Conservation (phyloP, 106 monocot genomes). For the Iris macrosiphon region DNA sequence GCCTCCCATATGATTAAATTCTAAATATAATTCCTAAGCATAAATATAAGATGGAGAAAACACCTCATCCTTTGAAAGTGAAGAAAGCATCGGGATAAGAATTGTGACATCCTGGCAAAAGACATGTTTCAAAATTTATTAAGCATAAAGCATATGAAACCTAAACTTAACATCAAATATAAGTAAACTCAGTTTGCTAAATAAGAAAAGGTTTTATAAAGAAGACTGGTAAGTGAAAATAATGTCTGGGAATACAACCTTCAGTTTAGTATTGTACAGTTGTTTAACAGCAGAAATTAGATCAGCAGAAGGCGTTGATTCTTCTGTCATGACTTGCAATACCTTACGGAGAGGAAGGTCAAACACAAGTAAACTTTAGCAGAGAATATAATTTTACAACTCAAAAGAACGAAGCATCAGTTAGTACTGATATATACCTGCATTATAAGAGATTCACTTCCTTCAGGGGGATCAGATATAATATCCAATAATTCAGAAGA, state of each 20-base stretch:
- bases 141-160: background rate
- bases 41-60: slow-evolving; percentile 7
- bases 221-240: background rate
- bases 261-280: slow-evolving; percentile 79
- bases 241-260: slow-evolving; percentile 69
- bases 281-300: slow-evolving; percentile 80
- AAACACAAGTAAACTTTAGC: slow-evolving; percentile 1
- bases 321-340: slow-evolving; percentile 79
- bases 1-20: no score
- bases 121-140: slow-evolving; percentile 4
- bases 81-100: slow-evolving; percentile 90
- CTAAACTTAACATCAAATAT: background rate
- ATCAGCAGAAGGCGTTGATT: slow-evolving; percentile 64
- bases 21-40: no score
- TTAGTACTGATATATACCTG: slow-evolving; percentile 47
- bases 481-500: slow-evolving; percentile 52
- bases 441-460: slow-evolving; percentile 74
- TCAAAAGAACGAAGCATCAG: background rate
- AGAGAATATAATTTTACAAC: slow-evolving; percentile 1
- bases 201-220: background rate
- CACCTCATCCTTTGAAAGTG: slow-evolving; percentile 96
- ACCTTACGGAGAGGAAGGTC: slow-evolving; percentile 32
- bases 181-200: background rate
- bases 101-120: slow-evolving; percentile 80
- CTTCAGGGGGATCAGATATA: slow-evolving; percentile 80